Evolutionary conservation across 495 filamentous ascomycete species (phyloP).

Genomic region (Aspergillus bertholletiae): DNA sequence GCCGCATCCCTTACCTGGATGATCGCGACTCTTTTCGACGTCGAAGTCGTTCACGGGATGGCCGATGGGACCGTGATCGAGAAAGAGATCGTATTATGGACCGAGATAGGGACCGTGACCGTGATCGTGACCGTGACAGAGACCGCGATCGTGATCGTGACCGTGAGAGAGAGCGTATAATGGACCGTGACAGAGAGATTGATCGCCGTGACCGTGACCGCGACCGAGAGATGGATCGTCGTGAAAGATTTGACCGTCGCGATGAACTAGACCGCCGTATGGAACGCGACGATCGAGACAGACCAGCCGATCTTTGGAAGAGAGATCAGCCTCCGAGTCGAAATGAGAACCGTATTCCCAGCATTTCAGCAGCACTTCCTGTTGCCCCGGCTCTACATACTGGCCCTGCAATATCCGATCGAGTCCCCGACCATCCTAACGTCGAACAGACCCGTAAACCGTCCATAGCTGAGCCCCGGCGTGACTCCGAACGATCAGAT

Average conservation of each 20-base stretch:
- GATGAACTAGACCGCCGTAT: slow-evolving; percentile 41
- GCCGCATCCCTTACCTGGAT: slow-evolving; percentile 51
- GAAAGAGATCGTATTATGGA: slow-evolving; percentile 22
- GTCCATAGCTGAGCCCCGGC: slow-evolving; percentile 29
- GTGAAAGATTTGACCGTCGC: slow-evolving; percentile 44
- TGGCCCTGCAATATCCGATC: slow-evolving; percentile 21
- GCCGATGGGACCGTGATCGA: slow-evolving; percentile 47
- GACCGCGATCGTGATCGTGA: slow-evolving; percentile 17
- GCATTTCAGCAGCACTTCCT: slow-evolving; percentile 22
- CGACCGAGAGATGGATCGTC: slow-evolving; percentile 35
- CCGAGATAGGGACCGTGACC: slow-evolving; percentile 41
- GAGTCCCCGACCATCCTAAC: slow-evolving; percentile 25
- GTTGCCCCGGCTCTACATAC: slow-evolving; percentile 10
- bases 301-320: slow-evolving; percentile 55
- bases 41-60: slow-evolving; percentile 69
- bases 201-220: slow-evolving; percentile 36
- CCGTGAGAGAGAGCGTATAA: slow-evolving; percentile 28
- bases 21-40: slow-evolving; percentile 56
- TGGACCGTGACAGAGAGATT: slow-evolving; percentile 30
- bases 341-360: slow-evolving; percentile 37
- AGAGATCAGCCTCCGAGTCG: slow-evolving; percentile 45
- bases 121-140: slow-evolving; percentile 29
- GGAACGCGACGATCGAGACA: slow-evolving; percentile 48
- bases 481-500: slow-evolving; percentile 43
- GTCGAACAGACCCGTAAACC: slow-evolving; percentile 40